These are phyloP conservation scores for Suillus subaureus DNA, from an alignment of 768 basidiomycete genomes.

Conservation along the genomic window DNA sequence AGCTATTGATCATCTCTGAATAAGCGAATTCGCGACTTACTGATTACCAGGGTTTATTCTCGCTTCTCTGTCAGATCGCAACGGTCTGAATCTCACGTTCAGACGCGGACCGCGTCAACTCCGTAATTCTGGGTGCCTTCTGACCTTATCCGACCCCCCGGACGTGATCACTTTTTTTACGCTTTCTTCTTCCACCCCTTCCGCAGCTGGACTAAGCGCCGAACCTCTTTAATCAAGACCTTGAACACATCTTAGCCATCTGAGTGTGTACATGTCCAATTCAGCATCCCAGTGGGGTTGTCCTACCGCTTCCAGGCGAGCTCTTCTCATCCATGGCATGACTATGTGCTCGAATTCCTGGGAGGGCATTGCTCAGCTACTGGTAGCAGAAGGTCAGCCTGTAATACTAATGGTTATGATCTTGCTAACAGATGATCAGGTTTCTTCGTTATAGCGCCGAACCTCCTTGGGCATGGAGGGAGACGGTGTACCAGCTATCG, in stretches of 20 bases:
- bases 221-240: neutral
- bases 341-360: slow-evolving; percentile 20
- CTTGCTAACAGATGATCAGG: slow-evolving; percentile 15
- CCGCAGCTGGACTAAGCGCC: neutral
- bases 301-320: slow-evolving; percentile 19
- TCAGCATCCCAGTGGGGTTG: slow-evolving; percentile 24
- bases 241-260: too few relatives aligned
- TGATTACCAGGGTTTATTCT: neutral
- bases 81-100: neutral
- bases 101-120: too few relatives aligned
- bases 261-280: neutral
- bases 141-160: neutral
- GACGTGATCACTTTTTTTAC: neutral
- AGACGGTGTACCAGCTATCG: neutral
- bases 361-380: slow-evolving; percentile 13
- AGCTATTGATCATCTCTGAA: neutral
- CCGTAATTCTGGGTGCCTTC: neutral
- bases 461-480: slow-evolving; percentile 25
- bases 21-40: neutral
- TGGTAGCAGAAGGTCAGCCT: slow-evolving; percentile 20
- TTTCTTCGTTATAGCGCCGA: slow-evolving; percentile 27
- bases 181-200: neutral
- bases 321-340: slow-evolving; percentile 26
- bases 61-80: neutral
- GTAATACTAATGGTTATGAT: neutral